phyloP scores from a whole-genome alignment of 2,329 filamentous ascomycete genomes.

The Alternaria sp. region DNA sequence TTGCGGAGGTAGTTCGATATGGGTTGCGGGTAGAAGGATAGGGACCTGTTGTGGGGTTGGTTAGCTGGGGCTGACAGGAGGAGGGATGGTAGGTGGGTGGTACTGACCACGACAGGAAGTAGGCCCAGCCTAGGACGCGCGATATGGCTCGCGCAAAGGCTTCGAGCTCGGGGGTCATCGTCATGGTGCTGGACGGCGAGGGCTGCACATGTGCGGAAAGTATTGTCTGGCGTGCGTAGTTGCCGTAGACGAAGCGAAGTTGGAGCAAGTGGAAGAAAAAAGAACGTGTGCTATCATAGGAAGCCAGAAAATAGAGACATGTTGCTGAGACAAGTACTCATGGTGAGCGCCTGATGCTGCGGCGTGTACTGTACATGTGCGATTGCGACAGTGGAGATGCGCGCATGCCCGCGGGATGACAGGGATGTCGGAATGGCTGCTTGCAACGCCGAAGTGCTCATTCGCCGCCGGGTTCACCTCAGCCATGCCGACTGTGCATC shows the following conservation, averaged over 20 bases:
- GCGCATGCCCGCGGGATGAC: conserved; percentile 6
- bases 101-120: conserved; percentile 44
- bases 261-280: background rate
- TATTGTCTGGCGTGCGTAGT: background rate
- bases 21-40: conserved; percentile 92
- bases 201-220: conserved; percentile 3
- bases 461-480: background rate
- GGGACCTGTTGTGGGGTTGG: conserved; percentile 62
- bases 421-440: conserved; percentile 5
- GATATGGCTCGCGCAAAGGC: conserved; percentile 43
- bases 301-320: background rate
- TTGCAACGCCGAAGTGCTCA: background rate
- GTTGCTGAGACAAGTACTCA: conserved; percentile 14
- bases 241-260: background rate
- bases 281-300: background rate
- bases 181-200: background rate
- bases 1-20: conserved; percentile 78
- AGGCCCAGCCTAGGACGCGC: conserved; percentile 45
- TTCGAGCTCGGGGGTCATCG: conserved; percentile 21
- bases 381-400: conserved; percentile 9
- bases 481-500: background rate
- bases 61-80: background rate
- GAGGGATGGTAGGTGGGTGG: background rate
- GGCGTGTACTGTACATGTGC: conserved; percentile 17
- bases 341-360: conserved; percentile 24